Percentiles rank a stretch among this genome's conserved stretches.
phyloP scores from a whole-genome alignment of 768 basidiomycete genomes.

The Filobasidium floriforme region DNA sequence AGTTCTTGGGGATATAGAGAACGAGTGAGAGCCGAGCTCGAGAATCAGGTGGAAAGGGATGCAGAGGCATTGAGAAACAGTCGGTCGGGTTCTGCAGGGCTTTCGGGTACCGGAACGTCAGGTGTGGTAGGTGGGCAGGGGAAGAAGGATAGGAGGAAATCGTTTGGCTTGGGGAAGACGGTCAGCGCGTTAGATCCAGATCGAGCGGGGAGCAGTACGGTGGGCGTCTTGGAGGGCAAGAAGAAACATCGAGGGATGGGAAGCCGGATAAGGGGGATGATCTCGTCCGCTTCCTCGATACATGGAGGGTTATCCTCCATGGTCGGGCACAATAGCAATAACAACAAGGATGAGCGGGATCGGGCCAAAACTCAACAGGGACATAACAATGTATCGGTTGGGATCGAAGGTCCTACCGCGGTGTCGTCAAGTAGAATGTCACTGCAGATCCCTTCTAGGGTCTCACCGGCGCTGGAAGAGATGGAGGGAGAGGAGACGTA shows the following conservation, averaged over 20 bases:
- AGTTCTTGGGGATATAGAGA: conserved; percentile 16
- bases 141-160: conserved; percentile 11
- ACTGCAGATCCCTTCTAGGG: conserved; percentile 6
- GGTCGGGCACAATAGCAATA: not conserved
- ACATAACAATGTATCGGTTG: too few relatives aligned
- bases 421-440: conserved; percentile 2
- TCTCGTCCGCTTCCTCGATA: conserved; percentile 15
- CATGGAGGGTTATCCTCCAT: conserved; percentile 14
- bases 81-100: conserved; percentile 2
- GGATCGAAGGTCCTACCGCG: too few relatives aligned
- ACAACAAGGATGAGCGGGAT: too few relatives aligned
- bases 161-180: conserved; percentile 1
- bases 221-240: not conserved
- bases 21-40: not conserved
- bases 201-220: not conserved
- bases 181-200: not conserved
- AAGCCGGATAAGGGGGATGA: conserved; percentile 15
- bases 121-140: not conserved
- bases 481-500: not conserved
- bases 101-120: not conserved
- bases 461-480: not conserved
- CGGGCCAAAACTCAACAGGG: too few relatives aligned
- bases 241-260: conserved; percentile 21
- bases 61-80: not conserved
- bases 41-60: not conserved